A percentile compares a stretch with the other conserved stretches of the same genome.
Conservation (phyloP, 805 yeast species). For the Alloascoidea hylecoeti region DNA sequence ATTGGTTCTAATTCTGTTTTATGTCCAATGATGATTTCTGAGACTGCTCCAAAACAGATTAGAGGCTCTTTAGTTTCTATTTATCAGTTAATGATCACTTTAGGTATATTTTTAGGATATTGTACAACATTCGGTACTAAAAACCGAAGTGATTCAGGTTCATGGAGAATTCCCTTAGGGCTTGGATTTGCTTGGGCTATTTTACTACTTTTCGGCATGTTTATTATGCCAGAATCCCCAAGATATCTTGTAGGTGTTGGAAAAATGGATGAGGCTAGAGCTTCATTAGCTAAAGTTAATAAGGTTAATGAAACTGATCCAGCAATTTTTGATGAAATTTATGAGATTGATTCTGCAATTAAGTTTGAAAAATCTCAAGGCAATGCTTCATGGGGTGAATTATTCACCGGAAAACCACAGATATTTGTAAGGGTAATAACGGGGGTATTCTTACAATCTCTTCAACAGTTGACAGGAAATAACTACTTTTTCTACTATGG, state of each 20-base stretch:
- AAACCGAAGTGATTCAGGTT: conserved; percentile 16
- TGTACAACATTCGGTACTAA: conserved; percentile 54
- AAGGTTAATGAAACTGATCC: conserved; percentile 38
- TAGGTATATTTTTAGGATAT: conserved; percentile 61
- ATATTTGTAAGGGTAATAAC: conserved; percentile 37
- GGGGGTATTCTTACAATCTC: conserved; percentile 45
- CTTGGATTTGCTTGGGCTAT: conserved; percentile 27
- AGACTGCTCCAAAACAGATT: conserved; percentile 52
- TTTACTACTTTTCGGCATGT: conserved; percentile 27
- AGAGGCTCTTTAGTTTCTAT: conserved; percentile 62
- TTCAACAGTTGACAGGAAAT: conserved; percentile 50
- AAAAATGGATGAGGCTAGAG: conserved; percentile 36
- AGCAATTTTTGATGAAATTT: conserved; percentile 37
- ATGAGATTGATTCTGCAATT: conserved; percentile 41
- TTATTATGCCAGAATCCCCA: conserved; percentile 59
- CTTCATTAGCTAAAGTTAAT: conserved; percentile 43
- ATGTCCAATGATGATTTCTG: conserved; percentile 48
- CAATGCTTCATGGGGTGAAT: conserved; percentile 49
- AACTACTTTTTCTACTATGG: conserved; percentile 59
- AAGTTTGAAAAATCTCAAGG: conserved; percentile 51
- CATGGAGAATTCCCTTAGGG: conserved; percentile 59
- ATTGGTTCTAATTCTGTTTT: conserved; percentile 41
- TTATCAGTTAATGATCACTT: conserved; percentile 56
- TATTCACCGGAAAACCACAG: conserved; percentile 48
- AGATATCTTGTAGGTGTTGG: conserved; percentile 40